Evolutionary conservation across 495 filamentous ascomycete species (phyloP).

Genomic region (Xylaria grammica): DNA sequence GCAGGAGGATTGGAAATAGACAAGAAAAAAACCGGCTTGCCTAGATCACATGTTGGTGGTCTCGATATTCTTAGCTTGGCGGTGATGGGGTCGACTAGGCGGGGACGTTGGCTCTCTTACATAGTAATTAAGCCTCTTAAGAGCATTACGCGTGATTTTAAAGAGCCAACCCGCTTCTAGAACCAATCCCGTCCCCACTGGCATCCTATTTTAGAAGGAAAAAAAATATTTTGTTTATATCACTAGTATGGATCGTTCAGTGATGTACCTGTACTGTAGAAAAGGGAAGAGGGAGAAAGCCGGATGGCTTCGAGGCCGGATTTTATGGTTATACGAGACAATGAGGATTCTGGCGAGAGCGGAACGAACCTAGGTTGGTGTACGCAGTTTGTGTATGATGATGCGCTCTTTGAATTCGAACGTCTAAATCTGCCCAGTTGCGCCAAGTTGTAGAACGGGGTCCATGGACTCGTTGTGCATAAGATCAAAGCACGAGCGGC

Average conservation of each 20-base stretch:
- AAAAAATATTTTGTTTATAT: not conserved
- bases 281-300: too few species aligned
- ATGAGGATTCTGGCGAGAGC: not conserved
- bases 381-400: too few species aligned
- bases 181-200: not conserved
- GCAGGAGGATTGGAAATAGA: not conserved
- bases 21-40: not conserved
- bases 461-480: not conserved
- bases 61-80: not conserved
- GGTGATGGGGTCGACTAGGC: not conserved
- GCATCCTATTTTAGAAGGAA: conserved; percentile 1
- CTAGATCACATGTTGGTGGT: not conserved
- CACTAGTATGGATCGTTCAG: not conserved
- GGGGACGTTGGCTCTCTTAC: not conserved
- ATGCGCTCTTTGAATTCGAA: too few species aligned
- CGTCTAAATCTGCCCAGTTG: too few species aligned
- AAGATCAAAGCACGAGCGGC: not conserved
- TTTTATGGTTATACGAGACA: not conserved
- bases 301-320: not conserved
- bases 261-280: too few species aligned
- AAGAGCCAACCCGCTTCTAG: not conserved
- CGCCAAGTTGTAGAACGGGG: not conserved
- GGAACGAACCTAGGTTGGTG: too few species aligned
- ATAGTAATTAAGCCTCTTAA: not conserved
- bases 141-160: conserved; percentile 1